These are phyloP conservation scores for Diaporthe destruens DNA, from an alignment of 2,329 filamentous ascomycete species.

Conservation along the genomic window DNA sequence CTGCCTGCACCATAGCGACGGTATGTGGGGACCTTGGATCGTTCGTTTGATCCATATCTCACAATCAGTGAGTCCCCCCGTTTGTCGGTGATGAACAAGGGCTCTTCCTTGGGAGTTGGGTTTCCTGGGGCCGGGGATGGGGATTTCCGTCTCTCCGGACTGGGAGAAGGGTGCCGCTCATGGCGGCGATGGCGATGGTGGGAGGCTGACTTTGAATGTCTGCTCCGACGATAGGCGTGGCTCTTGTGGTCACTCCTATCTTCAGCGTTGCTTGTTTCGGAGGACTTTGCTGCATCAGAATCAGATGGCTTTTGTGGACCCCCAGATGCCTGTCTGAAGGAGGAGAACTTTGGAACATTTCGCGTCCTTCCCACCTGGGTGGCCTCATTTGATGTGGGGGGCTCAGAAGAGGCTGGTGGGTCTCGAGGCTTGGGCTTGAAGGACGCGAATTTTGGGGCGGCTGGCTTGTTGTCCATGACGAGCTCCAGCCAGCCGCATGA, in stretches of 20 bases:
- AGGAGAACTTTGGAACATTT: conserved; percentile 49
- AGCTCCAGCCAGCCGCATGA: not conserved
- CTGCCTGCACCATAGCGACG: conserved; percentile 75
- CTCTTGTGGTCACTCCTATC: conserved; percentile 21
- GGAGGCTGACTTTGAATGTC: conserved; percentile 31
- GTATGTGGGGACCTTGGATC: conserved; percentile 79
- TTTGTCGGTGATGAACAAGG: conserved; percentile 74
- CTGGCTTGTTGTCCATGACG: conserved; percentile 43
- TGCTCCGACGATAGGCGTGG: conserved; percentile 21
- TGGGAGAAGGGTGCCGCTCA: conserved; percentile 38
- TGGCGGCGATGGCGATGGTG: conserved; percentile 32
- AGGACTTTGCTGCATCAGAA: not conserved
- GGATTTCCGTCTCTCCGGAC: conserved; percentile 28
- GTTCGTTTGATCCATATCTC: conserved; percentile 80
- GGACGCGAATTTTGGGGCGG: conserved; percentile 50
- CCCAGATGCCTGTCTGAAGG: conserved; percentile 41
- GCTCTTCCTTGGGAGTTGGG: conserved; percentile 33
- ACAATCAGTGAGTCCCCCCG: conserved; percentile 83
- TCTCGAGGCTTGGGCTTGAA: conserved; percentile 46
- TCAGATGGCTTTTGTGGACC: not conserved
- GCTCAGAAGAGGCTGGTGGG: not conserved
- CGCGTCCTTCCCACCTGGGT: conserved; percentile 39
- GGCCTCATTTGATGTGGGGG: not conserved
- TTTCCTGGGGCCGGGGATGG: not conserved
- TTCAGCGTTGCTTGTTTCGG: not conserved